Base-by-base conservation (phyloP, 2,329 filamentous ascomycete species). In the Claviceps citrina region DNA sequence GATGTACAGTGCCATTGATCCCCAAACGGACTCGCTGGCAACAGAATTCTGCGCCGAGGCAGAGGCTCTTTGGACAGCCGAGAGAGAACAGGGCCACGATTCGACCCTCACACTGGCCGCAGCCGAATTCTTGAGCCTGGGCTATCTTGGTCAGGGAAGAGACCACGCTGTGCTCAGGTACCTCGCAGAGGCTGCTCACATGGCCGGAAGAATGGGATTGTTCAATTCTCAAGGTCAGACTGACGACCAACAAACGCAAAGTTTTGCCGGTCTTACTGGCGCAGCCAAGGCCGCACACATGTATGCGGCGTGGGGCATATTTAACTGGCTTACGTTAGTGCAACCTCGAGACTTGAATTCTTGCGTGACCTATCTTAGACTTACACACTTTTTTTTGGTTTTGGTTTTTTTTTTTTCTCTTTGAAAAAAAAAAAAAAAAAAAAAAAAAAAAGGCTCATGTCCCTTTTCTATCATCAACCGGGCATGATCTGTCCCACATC, bases 261-360 rank as follows among this genome's bases (percentile, higher is more conserved):
- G 16, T 0, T 26, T 43, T 6, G 28, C 45, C 7, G 37, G 44
- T 2, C 41, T 47, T 15, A 40, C 50, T 8, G 39, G 45, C 9
- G 50, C 53, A 0, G 39, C 35, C 7, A 36, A 35, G 18, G 19
- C 28, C n/a, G 37, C 44, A 3, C 32, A 39, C 4, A 42, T 41
- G 38, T 49, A 46, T 26, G 44, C 49, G 3, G 47, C 49, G 7
- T 52, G 50, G 49, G 50, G 49, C 2, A 31, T 44, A 2, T 60
- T 59, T 30, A 59, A 59, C 40, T 60, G 55, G 56, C 53, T 51
- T 31, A 50, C 55, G 59, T 61, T 8, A 33, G 4, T 25, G 5
- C 8, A 7, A 16, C 10, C 7, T 19, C 6, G n/a, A 34, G 12
- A 22, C 31, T n/a, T 33, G 20, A 6, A 19, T 33, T n/a, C 19